Percentiles rank a stretch among this genome's conserved stretches.
Evolutionary conservation across 768 basidiomycete species (phyloP).

Genomic region (Phaffia tasmanica): DNA sequence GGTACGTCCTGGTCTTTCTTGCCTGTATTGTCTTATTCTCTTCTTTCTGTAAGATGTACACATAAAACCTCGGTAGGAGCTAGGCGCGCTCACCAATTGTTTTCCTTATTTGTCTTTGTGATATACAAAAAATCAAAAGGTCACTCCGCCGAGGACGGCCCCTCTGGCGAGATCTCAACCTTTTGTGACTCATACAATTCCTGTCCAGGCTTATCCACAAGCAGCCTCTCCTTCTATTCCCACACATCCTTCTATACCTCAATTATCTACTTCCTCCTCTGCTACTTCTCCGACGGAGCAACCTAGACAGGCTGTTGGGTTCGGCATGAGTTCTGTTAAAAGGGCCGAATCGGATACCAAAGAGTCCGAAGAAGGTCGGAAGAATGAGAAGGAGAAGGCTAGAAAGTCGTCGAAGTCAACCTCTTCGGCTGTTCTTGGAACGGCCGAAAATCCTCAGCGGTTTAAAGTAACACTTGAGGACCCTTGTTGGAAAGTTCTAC

Average conservation of each 20-base stretch:
- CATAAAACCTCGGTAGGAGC: neutral
- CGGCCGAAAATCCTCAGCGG: conserved; percentile 43
- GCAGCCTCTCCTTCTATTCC: too few relatives aligned
- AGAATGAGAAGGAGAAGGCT: too few relatives aligned
- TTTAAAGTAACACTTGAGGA: conserved; percentile 97
- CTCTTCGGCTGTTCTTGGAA: neutral
- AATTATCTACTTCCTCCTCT: too few relatives aligned
- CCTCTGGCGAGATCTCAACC: neutral
- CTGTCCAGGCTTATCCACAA: too few relatives aligned
- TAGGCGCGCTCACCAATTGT: neutral
- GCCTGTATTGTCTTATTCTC: neutral
- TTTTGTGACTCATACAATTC: too few relatives aligned
- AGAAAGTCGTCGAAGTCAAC: neutral
- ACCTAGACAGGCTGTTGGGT: too few relatives aligned
- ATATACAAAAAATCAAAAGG: neutral
- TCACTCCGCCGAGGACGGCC: neutral
- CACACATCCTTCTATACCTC: too few relatives aligned
- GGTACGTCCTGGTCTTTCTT: neutral
- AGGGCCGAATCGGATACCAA: too few relatives aligned
- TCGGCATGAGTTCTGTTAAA: too few relatives aligned
- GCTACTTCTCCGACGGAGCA: too few relatives aligned
- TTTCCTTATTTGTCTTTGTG: neutral
- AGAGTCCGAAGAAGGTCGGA: too few relatives aligned
- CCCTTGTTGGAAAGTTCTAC: conserved; percentile 96
- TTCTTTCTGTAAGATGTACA: neutral